Percentiles rank a stretch among this genome's conserved stretches.
Evolutionary conservation across 2,329 filamentous ascomycete genomes (phyloP).

Genomic region (Phaeosphaeriaceae sp.): DNA sequence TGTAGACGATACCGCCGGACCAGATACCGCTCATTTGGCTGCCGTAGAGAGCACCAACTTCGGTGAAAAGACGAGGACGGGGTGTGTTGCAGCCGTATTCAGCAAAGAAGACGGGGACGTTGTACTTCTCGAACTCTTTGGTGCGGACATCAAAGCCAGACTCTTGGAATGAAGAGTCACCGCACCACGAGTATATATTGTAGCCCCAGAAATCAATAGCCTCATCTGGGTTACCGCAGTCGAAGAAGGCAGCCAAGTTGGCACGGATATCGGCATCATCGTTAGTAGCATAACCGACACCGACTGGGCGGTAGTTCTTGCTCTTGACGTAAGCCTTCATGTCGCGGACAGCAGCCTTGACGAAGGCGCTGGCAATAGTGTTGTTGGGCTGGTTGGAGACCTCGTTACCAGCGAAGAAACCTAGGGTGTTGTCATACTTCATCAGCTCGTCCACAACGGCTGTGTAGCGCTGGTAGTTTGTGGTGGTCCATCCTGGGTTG

Average conservation of each 20-base stretch:
- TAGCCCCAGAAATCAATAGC: slow-evolving; percentile 98
- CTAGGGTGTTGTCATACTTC: slow-evolving; percentile 88
- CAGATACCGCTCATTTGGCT: slow-evolving; percentile 83
- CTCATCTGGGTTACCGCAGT: slow-evolving; percentile 71
- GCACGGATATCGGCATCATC: slow-evolving; percentile 84
- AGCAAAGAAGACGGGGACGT: slow-evolving; percentile 80
- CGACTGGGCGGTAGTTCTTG: slow-evolving; percentile 77
- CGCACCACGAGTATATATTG: slow-evolving; percentile 99
- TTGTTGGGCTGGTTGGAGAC: slow-evolving; percentile 89
- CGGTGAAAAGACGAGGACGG: slow-evolving; percentile 78
- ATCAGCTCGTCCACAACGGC: slow-evolving; percentile 80
- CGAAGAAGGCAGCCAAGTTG: slow-evolving; percentile 89
- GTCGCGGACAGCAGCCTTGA: slow-evolving; percentile 97
- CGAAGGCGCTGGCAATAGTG: slow-evolving; percentile 87
- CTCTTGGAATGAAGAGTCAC: slow-evolving; percentile 73
- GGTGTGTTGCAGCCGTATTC: slow-evolving; percentile 94
- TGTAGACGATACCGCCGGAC: slow-evolving; percentile 97
- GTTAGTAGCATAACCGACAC: slow-evolving; percentile 95
- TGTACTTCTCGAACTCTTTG: slow-evolving; percentile 85
- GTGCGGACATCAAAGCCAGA: slow-evolving; percentile 86
- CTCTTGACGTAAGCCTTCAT: slow-evolving; percentile 91
- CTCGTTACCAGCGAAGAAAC: slow-evolving; percentile 99
- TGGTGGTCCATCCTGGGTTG: slow-evolving; percentile 77
- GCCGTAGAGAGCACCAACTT: slow-evolving; percentile 82
- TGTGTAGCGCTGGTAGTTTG: slow-evolving; percentile 81